These are phyloP conservation scores for Conticribra guillardii DNA, from an alignment of 108 stramenopile genomes.

Conservation along the genomic window DNA sequence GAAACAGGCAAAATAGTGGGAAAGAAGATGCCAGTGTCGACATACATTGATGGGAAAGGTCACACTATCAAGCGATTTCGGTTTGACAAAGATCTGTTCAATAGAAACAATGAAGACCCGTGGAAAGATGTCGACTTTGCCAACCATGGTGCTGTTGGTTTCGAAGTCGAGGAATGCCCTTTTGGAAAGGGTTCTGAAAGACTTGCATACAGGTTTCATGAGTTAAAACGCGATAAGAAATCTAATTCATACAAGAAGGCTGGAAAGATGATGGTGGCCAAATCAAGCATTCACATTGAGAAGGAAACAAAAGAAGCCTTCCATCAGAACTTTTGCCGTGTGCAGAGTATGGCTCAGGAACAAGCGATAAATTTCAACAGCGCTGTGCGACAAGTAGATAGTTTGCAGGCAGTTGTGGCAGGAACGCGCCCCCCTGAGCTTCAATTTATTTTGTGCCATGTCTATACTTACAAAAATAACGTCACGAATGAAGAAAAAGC, in stretches of 20 bases:
- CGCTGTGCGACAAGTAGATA: conserved; percentile 21
- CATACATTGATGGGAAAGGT: conserved; percentile 10
- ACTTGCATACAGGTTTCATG: conserved; percentile 44
- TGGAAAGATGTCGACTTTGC: conserved; percentile 38
- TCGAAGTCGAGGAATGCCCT: conserved; percentile 38
- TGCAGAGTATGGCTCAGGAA: conserved; percentile 29
- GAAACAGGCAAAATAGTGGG: conserved; percentile 35
- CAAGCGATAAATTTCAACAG: conserved; percentile 41
- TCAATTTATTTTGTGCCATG: conserved; percentile 42
- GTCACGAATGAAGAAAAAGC: conserved; percentile 29
- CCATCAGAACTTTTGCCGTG: conserved; percentile 47
- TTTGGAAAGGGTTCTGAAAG: conserved; percentile 49
- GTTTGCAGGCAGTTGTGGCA: conserved; percentile 18
- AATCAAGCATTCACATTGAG: conserved; percentile 28
- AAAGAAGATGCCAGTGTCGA: conserved; percentile 6
- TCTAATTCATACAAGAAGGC: conserved; percentile 23
- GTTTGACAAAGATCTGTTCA: conserved; percentile 19
- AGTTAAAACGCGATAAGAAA: conserved; percentile 17
- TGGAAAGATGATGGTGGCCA: conserved; percentile 42
- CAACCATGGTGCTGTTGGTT: conserved; percentile 35
- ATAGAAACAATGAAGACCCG: conserved; percentile 17
- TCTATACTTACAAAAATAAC: conserved; percentile 29
- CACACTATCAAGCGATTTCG: conserved; percentile 33
- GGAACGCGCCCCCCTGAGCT: conserved; percentile 42
- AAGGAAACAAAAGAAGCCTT: conserved; percentile 43